Evolutionary conservation across 768 basidiomycete genomes (phyloP).

Genomic region (Terana coerulea): DNA sequence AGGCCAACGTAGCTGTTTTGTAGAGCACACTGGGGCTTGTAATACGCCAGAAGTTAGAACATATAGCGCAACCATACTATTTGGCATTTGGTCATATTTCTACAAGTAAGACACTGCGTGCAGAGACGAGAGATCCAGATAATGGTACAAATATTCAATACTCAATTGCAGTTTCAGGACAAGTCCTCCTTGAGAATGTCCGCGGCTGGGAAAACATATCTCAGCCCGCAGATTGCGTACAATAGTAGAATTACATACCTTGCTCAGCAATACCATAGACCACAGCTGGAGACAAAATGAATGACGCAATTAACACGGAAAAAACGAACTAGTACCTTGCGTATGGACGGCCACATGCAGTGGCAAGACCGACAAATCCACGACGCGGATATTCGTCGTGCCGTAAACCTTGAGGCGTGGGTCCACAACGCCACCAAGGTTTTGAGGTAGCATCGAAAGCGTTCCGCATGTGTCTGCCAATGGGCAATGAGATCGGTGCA

Average conservation of each 20-base stretch:
- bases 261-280: slow-evolving; percentile 28
- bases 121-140: no score
- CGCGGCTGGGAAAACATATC: slow-evolving; percentile 13
- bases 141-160: no score
- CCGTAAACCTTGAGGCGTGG: slow-evolving; percentile 27
- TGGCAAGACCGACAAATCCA: slow-evolving; percentile 35
- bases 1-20: neutral
- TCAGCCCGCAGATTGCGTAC: neutral
- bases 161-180: no score
- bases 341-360: neutral
- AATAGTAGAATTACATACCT: slow-evolving; percentile 15
- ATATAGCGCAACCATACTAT: no score
- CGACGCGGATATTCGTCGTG: slow-evolving; percentile 43
- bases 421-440: slow-evolving; percentile 36
- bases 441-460: slow-evolving; percentile 32
- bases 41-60: no score
- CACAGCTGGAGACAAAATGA: slow-evolving; percentile 11
- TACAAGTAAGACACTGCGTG: no score
- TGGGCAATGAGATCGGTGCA: slow-evolving; percentile 2
- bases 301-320: neutral
- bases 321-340: slow-evolving; percentile 12
- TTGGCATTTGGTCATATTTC: no score
- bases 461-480: slow-evolving; percentile 4
- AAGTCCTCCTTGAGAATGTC: slow-evolving; percentile 33
- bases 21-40: no score